These are phyloP conservation scores for Pestalotiopsis sp. DNA, from an alignment of 2,329 filamentous ascomycete species.

Conservation along the genomic window DNA sequence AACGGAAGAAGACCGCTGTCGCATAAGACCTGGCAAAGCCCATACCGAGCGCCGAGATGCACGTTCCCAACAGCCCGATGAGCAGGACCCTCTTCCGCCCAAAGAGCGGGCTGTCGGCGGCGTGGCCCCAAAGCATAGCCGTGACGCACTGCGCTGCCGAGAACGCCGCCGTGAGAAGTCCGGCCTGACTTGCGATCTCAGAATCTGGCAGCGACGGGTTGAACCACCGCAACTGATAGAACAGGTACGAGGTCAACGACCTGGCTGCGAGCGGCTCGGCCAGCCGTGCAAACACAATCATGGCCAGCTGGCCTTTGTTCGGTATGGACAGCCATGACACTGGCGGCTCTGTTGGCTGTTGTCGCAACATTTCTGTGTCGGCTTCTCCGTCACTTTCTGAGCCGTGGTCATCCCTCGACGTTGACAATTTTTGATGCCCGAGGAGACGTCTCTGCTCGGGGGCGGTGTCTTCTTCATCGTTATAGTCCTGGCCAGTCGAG, in stretches of 20 bases:
- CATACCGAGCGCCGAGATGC: conserved; percentile 67
- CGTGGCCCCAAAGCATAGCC: conserved; percentile 64
- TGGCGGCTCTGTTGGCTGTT: conserved; percentile 7
- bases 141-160: conserved; percentile 71
- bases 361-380: neutral
- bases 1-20: conserved; percentile 39
- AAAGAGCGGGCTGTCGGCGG: conserved; percentile 56
- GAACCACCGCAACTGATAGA: conserved; percentile 6
- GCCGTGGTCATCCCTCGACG: too few species aligned
- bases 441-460: neutral
- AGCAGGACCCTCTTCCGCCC: conserved; percentile 67
- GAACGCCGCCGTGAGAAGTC: conserved; percentile 69
- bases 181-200: conserved; percentile 63
- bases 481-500: neutral
- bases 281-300: conserved; percentile 5
- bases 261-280: neutral
- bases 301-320: conserved; percentile 10
- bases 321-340: conserved; percentile 15
- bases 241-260: conserved; percentile 4
- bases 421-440: neutral
- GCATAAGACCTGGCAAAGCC: conserved; percentile 56
- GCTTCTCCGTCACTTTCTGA: neutral
- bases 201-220: conserved; percentile 1
- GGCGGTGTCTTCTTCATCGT: neutral
- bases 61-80: conserved; percentile 65